Conservation (phyloP, 2,329 filamentous ascomycete genomes). For the Pseudopithomyces maydicus region DNA sequence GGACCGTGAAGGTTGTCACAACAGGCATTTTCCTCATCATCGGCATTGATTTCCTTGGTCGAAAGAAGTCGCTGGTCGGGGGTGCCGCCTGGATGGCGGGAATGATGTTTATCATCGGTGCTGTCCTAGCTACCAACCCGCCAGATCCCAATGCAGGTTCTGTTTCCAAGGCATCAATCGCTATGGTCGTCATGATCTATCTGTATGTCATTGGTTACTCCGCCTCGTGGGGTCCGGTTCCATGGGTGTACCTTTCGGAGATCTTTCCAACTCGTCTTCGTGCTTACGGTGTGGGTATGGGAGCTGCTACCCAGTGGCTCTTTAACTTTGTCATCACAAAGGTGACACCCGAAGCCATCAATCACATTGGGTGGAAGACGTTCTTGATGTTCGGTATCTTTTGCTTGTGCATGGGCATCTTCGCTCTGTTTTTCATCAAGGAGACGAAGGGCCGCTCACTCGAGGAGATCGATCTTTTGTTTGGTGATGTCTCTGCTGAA, state of each 20-base stretch:
- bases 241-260: conserved; percentile 69
- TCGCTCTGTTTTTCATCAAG: conserved; percentile 49
- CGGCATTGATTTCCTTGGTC: conserved; percentile 67
- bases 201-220: conserved; percentile 75
- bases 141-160: conserved; percentile 28
- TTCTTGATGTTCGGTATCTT: conserved; percentile 32
- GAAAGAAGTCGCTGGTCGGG: conserved; percentile 64
- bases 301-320: conserved; percentile 26
- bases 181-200: conserved; percentile 69
- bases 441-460: conserved; percentile 58
- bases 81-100: conserved; percentile 71
- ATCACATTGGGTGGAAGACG: conserved; percentile 29
- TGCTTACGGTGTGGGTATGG: conserved; percentile 45
- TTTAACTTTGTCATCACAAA: conserved; percentile 52
- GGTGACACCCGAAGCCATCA: conserved; percentile 48
- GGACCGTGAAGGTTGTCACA: conserved; percentile 67
- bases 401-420: conserved; percentile 53
- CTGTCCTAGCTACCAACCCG: conserved; percentile 35
- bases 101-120: conserved; percentile 70
- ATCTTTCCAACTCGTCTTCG: conserved; percentile 58
- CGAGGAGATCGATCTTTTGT: conserved; percentile 67
- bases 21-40: conserved; percentile 67
- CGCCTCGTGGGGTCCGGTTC: conserved; percentile 73
- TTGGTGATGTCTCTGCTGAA: conserved; percentile 49
- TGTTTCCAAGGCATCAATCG: conserved; percentile 65